Percentiles rank a stretch among this genome's conserved stretches.
Evolutionary conservation across 768 basidiomycete genomes (phyloP).

Genomic region (Psilocybe tampanensis): DNA sequence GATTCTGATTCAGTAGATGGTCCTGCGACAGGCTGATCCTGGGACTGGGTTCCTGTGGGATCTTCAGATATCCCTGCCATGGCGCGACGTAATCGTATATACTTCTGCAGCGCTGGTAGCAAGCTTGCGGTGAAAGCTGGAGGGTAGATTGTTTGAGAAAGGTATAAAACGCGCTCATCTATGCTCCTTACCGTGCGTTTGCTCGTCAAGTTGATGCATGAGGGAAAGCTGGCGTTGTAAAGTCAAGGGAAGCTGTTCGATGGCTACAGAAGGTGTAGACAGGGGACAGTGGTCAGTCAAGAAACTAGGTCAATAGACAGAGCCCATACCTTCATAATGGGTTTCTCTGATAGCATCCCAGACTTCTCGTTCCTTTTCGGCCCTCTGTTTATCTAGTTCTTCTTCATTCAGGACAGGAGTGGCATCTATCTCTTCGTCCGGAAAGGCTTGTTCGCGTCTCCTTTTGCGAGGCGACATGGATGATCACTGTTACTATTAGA

Average conservation of each 20-base stretch:
- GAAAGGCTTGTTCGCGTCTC: conserved; percentile 44
- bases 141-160: not conserved
- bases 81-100: conserved; percentile 35
- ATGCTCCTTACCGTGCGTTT: conserved; percentile 48
- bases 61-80: conserved; percentile 12
- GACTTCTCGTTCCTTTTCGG: conserved; percentile 61
- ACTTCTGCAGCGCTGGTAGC: conserved; percentile 47
- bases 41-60: not conserved
- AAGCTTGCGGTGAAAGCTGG: conserved; percentile 39
- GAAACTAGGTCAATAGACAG: not conserved
- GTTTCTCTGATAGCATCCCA: conserved; percentile 82
- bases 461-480: conserved; percentile 47
- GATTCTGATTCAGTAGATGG: not conserved
- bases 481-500: not conserved
- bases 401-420: conserved; percentile 26
- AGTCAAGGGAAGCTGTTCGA: conserved; percentile 79
- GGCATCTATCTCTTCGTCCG: conserved; percentile 27
- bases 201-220: conserved; percentile 73
- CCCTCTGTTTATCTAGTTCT: conserved; percentile 21
- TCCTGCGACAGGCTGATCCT: not conserved
- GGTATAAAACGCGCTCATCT: too few species aligned
- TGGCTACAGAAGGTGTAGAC: conserved; percentile 41
- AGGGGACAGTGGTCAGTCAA: not conserved
- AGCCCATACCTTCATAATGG: conserved; percentile 67
- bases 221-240: conserved; percentile 71